phyloP scores from a whole-genome alignment of 2,329 filamentous ascomycete genomes.

The Trichoderma sp. region DNA sequence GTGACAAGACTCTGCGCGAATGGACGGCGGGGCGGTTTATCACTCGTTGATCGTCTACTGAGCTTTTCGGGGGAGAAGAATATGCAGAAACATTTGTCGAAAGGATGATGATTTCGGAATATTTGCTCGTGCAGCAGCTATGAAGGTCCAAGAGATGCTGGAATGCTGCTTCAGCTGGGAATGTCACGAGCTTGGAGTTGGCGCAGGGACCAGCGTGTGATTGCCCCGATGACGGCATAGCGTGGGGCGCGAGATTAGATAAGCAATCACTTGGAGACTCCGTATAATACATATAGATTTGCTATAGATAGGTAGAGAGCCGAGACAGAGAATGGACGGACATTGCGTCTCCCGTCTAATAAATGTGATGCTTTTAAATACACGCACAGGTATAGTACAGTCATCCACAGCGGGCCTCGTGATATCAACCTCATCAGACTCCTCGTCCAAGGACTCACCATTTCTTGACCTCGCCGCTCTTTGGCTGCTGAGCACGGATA shows the following conservation, averaged over 20 bases:
- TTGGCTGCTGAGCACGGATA: slow-evolving; percentile 53
- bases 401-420: background rate
- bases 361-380: background rate
- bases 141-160: background rate
- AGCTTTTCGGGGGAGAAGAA: background rate
- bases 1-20: background rate
- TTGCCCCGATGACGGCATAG: slow-evolving; percentile 19
- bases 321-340: background rate
- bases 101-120: background rate
- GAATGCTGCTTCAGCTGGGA: slow-evolving; percentile 2
- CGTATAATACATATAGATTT: no score
- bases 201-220: slow-evolving; percentile 19
- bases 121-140: background rate
- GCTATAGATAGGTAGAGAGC: no score
- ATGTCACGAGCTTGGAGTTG: slow-evolving; percentile 20
- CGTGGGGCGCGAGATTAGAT: slow-evolving; percentile 17
- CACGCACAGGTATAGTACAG: background rate
- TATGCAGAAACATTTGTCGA: background rate
- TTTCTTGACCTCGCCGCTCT: slow-evolving; percentile 41
- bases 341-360: background rate
- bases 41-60: background rate
- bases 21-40: background rate
- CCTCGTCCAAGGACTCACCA: slow-evolving; percentile 35
- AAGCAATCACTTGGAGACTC: no score
- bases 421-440: background rate